Evolutionary conservation across 2,329 filamentous ascomycete genomes (phyloP), one percentile per base, ranked within the genome.

Genomic region (Epichloe festucae): DNA sequence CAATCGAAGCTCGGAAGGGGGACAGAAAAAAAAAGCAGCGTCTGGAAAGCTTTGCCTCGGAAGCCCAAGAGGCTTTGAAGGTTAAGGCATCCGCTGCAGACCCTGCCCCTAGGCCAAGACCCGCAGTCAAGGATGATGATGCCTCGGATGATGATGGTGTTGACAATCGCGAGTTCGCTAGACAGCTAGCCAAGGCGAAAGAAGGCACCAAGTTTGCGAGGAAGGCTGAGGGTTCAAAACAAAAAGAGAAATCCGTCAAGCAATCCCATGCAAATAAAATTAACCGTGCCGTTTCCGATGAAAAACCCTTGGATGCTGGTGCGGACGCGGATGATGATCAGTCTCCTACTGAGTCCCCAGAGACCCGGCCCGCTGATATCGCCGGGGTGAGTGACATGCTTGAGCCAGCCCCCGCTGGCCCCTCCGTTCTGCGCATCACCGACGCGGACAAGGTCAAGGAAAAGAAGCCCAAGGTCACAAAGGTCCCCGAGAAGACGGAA

Each of bases 301-400:
- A 62, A 59, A 73, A 75, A 56, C 60, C 62, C 4, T 81, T 78
- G 12, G 75, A 78, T 48, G 79, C 81, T 44, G 86, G 81, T 49
- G 84, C 76, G 34, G 87, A 91, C 63, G 87, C 83, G 14, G 88
- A 93, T 60, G 87, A 94, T 61, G 88, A 95, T 61, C 73, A 84
- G 60, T 89, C 89, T 3, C 75, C n/a, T n/a, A 74, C 77, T 53
- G 73, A 74, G 44, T 90, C 87, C 11, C 85, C 88, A 35, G 73
- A 79, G 48, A 70, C 77, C 21, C 65, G 60, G 38, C 72, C 79
- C n/a, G 74, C 73, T 14, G 75, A 79, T 53, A 76, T 78, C 54
- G 81, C 78, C 51, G 87, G 87, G 63, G 81, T 96, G 52, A 85
- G 85, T 51, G 91, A 96, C 69, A 97, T 97, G 91, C 82, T 97